These are phyloP conservation scores for Fraxinus greggii DNA, from an alignment of 305 asterid genomes.

Conservation along the genomic window DNA sequence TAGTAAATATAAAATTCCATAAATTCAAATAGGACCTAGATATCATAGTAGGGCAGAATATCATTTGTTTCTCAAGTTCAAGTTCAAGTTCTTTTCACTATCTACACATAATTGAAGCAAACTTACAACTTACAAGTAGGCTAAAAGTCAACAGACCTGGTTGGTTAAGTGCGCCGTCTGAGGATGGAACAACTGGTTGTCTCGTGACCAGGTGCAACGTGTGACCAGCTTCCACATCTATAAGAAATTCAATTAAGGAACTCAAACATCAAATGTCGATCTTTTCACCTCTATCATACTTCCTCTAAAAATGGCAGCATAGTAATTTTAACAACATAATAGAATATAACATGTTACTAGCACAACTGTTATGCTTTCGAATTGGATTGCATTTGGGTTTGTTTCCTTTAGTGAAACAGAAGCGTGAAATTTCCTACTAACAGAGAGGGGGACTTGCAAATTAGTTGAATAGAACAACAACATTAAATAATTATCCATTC, in stretches of 20 bases:
- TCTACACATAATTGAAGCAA: not conserved
- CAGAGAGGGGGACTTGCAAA: not conserved
- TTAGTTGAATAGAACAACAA: not conserved
- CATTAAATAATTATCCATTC: not conserved
- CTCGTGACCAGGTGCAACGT: conserved; percentile 89
- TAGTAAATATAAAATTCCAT: conserved; percentile 6
- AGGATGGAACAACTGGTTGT: conserved; percentile 58
- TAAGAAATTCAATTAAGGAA: conserved; percentile 48
- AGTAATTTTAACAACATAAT: not conserved
- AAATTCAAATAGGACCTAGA: not conserved
- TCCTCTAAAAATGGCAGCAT: conserved; percentile 5
- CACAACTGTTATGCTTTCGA: not conserved
- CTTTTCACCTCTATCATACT: conserved; percentile 6
- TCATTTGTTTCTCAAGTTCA: conserved; percentile 14
- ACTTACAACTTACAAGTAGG: conserved; percentile 16
- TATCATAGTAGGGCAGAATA: conserved; percentile 4
- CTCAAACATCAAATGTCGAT: conserved; percentile 25
- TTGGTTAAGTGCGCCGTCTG: conserved; percentile 43
- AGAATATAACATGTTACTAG: not conserved
- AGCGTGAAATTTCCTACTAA: not conserved
- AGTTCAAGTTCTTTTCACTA: conserved; percentile 5
- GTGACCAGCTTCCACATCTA: conserved; percentile 98
- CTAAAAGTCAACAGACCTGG: conserved; percentile 51
- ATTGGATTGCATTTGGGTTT: not conserved
- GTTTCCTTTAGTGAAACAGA: not conserved